Base-by-base conservation (phyloP, 2,329 filamentous ascomycete species). In the Colletotrichum chrysophilum region DNA sequence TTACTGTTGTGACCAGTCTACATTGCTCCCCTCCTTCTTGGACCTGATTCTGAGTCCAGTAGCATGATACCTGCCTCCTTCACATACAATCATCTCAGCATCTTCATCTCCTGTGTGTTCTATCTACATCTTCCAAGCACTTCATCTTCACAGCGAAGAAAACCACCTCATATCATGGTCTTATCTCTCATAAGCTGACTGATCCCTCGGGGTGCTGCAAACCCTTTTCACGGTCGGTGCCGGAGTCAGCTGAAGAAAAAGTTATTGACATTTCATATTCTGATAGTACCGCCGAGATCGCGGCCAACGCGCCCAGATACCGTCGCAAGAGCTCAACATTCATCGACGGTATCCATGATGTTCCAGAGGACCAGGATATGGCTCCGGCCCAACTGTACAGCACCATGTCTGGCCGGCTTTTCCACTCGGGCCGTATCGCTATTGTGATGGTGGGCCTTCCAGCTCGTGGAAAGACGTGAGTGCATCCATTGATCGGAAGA, bases 321-420 rank as follows among this genome's bases (percentile, higher is more conserved):
- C 93, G 96, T 78, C 94, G 97, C 81, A 95, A 95, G 86, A 98
- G 96, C 80, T 98, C 96, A 79, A 98, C 96, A 48, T 98, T 97
- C 84, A 96, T 98, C 81, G 97, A 98, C 89, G 96, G 95, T 78
- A 98, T 98, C 81, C 96, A 98, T 86, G 96, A 98, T 88, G 90
- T 98, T 70, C 92, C 95, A 10, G 94, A 96, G 82, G 95, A 95
- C 80, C 86, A 88, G 77, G 88, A 96, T 80, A 92, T 98, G 91
- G 97, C 97, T 7, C 97, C 97, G 34, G 97, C 97, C 79, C 97
- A 99, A 87, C 90, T 99, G 61, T 99, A 99, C 88, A 98, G 96
- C 84, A 99, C 97, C 69, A 98, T 98, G 90, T 98, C 96, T 64
- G 97, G 97, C 65, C 93, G 97, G 56, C 92, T 99, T 34, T 99